Evolutionary conservation across 768 basidiomycete genomes (phyloP), one percentile per base, ranked within the genome.

Genomic region (Tulasnella sp.): DNA sequence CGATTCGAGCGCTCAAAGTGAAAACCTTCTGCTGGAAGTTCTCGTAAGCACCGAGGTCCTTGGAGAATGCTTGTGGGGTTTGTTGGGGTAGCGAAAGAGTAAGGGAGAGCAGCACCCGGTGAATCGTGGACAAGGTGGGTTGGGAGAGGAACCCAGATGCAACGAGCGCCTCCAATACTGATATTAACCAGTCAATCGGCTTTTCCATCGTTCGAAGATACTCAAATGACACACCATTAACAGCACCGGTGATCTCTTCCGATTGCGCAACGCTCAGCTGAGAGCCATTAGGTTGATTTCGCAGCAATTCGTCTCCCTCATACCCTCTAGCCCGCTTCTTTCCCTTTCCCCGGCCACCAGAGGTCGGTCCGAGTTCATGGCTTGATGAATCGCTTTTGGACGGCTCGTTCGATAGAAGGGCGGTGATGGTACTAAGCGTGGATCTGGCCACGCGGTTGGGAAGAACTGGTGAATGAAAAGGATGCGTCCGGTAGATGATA

Each of bases 261-360:
- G 87, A 88, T 20, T 92, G 91, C 39, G 86, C 86, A 3, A 77
- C 73, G 0, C 87, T 87, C 0, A 86, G 83, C 81, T 88, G 92
- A 26, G 90, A 80, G 10, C 88, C 85, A 69, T 86, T 83, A 69
- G 85, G 85, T 2, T 86, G 82, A 10, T 84, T 81, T 74, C 87
- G 89, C 83, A 95, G 90, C 6, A 91, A 84, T 81, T 92, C 92
- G 75, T 93, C 93, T 13, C 89, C 92, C 83, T 94, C 92, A 80
- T 90, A 94, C 16, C 87, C 90, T 29, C 90, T 88, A 26, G 88
- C 86, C 70, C 91, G 86, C 82, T 93, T 95, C 83, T 90, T 94
- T 76, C 89, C 88, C 81, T 89, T 90, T 78, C 46, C 39, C n/a
- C 39, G 35, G 39, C 70, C 37, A 46, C 40, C 35, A 13, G 42